phyloP scores from a whole-genome alignment of 192 early-diverging fungal species.

The Mortierella alpina region DNA sequence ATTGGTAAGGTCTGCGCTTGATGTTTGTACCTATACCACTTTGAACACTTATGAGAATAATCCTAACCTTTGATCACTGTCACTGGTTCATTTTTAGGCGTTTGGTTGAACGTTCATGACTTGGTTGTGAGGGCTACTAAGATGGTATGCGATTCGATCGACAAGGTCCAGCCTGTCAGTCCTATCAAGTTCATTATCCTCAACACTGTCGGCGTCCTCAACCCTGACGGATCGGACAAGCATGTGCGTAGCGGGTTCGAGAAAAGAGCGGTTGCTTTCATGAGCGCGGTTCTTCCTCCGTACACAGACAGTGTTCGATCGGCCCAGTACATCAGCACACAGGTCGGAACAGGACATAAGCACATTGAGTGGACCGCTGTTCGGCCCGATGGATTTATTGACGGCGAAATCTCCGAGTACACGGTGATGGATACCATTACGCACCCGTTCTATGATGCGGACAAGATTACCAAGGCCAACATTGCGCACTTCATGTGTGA shows the following conservation, averaged over 20 bases:
- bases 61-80: not conserved
- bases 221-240: constrained; percentile 24
- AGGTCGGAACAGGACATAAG: constrained; percentile 10
- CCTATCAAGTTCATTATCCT: constrained; percentile 23
- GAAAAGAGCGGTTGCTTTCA: constrained; percentile 14
- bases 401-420: constrained; percentile 20
- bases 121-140: constrained; percentile 16
- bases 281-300: constrained; percentile 5
- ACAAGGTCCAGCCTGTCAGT: not conserved
- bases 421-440: not conserved
- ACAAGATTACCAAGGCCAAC: constrained; percentile 21
- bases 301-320: constrained; percentile 28
- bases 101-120: constrained; percentile 17
- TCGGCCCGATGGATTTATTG: constrained; percentile 15
- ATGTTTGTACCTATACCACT: not conserved
- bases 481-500: constrained; percentile 38
- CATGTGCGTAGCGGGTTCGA: constrained; percentile 10
- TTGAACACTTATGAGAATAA: not conserved
- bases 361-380: constrained; percentile 13
- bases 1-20: constrained; percentile 6
- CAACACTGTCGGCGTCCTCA: constrained; percentile 24
- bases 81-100: not conserved
- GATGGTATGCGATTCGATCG: constrained; percentile 24
- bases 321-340: constrained; percentile 11
- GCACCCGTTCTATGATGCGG: constrained; percentile 14